Evolutionary conservation across 352 stramenopile species (phyloP).

Genomic region (Pythium vanterpoolii): DNA sequence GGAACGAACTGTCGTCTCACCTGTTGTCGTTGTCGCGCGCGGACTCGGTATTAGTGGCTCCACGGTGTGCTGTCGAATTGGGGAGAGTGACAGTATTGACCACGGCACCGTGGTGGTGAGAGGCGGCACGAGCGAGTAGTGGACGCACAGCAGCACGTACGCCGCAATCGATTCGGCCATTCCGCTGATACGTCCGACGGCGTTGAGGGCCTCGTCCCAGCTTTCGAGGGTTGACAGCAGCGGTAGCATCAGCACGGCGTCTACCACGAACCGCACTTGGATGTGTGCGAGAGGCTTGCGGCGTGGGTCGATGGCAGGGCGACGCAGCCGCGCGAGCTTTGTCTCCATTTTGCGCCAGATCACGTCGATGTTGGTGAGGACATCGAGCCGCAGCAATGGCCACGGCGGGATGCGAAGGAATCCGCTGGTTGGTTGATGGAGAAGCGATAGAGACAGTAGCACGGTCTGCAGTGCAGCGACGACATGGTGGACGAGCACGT

Average conservation of each 20-base stretch:
- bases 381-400: constrained; percentile 49
- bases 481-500: constrained; percentile 37
- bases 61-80: background rate
- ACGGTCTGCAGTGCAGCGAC: constrained; percentile 37
- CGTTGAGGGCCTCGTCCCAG: background rate
- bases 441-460: constrained; percentile 35
- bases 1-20: background rate
- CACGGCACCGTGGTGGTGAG: background rate
- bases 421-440: constrained; percentile 20
- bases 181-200: constrained; percentile 34
- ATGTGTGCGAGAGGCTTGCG: constrained; percentile 20
- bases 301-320: constrained; percentile 7
- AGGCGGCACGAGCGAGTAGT: constrained; percentile 20
- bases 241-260: constrained; percentile 18
- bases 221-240: background rate
- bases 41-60: background rate
- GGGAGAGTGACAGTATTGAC: background rate
- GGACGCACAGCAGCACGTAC: constrained; percentile 40
- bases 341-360: constrained; percentile 42
- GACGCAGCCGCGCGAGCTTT: constrained; percentile 34
- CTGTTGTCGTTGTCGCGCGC: background rate
- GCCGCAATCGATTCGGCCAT: constrained; percentile 47
- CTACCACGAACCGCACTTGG: constrained; percentile 40
- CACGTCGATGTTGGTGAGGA: constrained; percentile 29
- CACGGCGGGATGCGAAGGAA: constrained; percentile 37